These are phyloP conservation scores for Chlorella sp. DNA, from an alignment of 139 green algal species.

Conservation along the genomic window DNA sequence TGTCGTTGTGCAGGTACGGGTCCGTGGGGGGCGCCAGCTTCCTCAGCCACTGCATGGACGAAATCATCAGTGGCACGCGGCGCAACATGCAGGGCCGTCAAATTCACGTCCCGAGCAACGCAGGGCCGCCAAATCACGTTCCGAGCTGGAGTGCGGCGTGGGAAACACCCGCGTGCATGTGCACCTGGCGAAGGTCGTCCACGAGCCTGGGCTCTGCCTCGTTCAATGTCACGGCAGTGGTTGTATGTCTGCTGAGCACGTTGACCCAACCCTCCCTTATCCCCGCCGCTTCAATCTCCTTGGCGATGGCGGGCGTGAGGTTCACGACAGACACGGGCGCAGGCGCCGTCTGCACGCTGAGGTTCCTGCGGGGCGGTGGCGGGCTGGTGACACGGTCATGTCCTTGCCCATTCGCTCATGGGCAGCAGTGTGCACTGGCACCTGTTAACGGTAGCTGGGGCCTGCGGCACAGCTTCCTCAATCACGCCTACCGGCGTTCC, in stretches of 20 bases:
- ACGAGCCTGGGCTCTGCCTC: slow-evolving; percentile 63
- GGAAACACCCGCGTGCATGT: not conserved
- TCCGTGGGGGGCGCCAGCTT: slow-evolving; percentile 50
- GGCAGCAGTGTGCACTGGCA: too few relatives aligned
- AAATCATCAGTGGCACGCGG: not conserved
- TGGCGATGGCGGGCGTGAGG: not conserved
- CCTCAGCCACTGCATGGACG: slow-evolving; percentile 37
- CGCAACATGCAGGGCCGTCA: not conserved
- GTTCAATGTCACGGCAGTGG: slow-evolving; percentile 72
- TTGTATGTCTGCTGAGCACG: slow-evolving; percentile 64
- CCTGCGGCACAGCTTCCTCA: too few relatives aligned
- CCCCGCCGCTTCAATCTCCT: not conserved
- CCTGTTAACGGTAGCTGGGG: too few relatives aligned
- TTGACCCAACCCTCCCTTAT: slow-evolving; percentile 45
- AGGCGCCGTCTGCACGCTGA: too few relatives aligned
- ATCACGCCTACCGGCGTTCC: too few relatives aligned
- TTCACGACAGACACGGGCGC: not conserved
- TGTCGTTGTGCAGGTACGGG: slow-evolving; percentile 81
- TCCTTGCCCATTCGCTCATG: too few relatives aligned
- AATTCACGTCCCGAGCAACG: not conserved
- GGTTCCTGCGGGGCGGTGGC: too few relatives aligned
- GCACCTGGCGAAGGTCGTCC: slow-evolving; percentile 69
- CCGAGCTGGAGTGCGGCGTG: not conserved
- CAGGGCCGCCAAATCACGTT: too few relatives aligned
- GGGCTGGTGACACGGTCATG: too few relatives aligned